Evolutionary conservation across 148 eudicot species (phyloP).

Genomic region (Polygonum aviculare): DNA sequence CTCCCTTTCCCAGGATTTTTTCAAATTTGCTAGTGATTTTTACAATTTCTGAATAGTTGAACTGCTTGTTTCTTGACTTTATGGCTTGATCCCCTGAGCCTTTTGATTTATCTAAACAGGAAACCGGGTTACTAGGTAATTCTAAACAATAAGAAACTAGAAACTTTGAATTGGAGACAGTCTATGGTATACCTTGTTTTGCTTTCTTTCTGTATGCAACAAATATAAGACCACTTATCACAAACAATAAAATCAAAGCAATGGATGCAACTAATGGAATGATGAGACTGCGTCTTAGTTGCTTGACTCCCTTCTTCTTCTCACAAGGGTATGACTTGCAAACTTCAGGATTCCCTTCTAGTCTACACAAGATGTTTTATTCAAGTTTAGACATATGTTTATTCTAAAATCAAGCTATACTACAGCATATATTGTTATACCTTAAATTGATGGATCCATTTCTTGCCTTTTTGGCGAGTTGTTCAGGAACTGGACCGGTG

Average conservation of each 20-base stretch:
- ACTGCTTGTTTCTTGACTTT: slow-evolving; percentile 2
- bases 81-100: neutral
- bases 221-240: neutral
- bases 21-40: slow-evolving; percentile 2
- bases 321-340: slow-evolving; percentile 2
- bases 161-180: neutral
- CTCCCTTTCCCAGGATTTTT: slow-evolving; percentile 13
- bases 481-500: neutral
- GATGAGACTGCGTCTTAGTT: neutral
- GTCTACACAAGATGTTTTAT: neutral
- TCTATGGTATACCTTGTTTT: neutral
- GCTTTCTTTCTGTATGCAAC: neutral
- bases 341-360: slow-evolving; percentile 6
- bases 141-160: neutral
- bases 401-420: neutral
- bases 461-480: neutral
- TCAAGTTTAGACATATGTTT: neutral
- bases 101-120: neutral
- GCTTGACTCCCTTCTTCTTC: neutral
- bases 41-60: neutral
- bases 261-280: neutral
- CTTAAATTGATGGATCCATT: neutral
- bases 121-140: neutral
- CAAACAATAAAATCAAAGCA: neutral
- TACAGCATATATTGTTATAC: neutral